Evolutionary conservation across 306 rosid genomes (phyloP), one percentile per base, ranked within the genome.

Genomic region (Lathyrus aphaca): DNA sequence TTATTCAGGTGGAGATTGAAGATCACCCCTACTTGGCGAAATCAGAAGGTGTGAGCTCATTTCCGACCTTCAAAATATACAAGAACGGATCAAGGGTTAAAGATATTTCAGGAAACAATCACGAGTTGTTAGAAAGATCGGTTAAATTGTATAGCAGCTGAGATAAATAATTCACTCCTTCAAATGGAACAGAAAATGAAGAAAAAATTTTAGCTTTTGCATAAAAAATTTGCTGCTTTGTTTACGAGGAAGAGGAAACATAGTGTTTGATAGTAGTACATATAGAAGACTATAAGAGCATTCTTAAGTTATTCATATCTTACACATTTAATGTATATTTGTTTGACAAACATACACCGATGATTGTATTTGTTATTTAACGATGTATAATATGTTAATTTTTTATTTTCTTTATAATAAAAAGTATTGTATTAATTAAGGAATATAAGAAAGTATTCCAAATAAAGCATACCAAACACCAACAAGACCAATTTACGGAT

Each of bases 21-120:
- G 91, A 93, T 59, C 89, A 90, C 64, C 96, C 98, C 0, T 86
- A 83, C 87, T 55, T 93, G 17, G 90, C 83, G 2, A 93, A 93
- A 77, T 81, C 85, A 61, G 96, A 90, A 87, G 83, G 85, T 10
- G 91, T 90, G 71, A 82, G 39, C 58, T 77, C 80, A 21, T 57
- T 76, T 30, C 98, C 98, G 55, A 74, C 82, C 3, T 93, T 90
- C 80, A 93, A 79, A 75, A 88, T 93, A 82, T 93, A 93, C 77
- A 93, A 86, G 76, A 90, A 93, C 43, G 96, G 98, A 64, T 86
- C 88, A 55, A 82, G 85, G 68, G 91, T 90, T 49, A 81, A 82
- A 69, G 98, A 90, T 72, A 81, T 93, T 61, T 77, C 96, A 17
- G 91, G 88, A 51, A 85, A 72, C 32, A 77, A 83, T 42, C 82